phyloP scores from a whole-genome alignment of 2,329 filamentous ascomycete genomes.

The Sordariomycetes sp. region DNA sequence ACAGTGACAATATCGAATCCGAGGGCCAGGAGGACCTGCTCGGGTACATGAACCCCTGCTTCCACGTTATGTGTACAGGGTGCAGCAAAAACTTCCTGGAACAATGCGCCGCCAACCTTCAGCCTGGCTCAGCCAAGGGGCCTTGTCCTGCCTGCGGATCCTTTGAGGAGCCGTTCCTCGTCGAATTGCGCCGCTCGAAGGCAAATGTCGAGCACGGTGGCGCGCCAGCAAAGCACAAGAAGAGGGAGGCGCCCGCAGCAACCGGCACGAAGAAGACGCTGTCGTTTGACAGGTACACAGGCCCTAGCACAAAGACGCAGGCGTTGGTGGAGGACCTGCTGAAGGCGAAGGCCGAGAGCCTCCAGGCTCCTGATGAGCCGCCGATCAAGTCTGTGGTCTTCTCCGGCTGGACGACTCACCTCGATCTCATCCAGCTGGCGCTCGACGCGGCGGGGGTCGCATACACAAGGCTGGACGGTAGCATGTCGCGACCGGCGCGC shows the following conservation, averaged over 20 bases:
- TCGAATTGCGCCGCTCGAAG: constrained; percentile 55
- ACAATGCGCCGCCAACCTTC: constrained; percentile 29
- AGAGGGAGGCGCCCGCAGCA: constrained; percentile 9
- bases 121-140: constrained; percentile 28
- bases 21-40: constrained; percentile 55
- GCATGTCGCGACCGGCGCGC: constrained; percentile 68
- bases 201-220: constrained; percentile 42
- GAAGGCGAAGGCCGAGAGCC: constrained; percentile 51
- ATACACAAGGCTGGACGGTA: constrained; percentile 80
- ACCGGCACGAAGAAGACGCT: constrained; percentile 13
- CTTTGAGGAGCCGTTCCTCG: constrained; percentile 52
- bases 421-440: constrained; percentile 83
- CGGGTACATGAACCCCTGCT: constrained; percentile 77
- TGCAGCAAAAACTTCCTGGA: constrained; percentile 56
- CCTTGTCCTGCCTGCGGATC: constrained; percentile 60
- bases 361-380: constrained; percentile 48
- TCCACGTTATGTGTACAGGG: constrained; percentile 68
- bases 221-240: constrained; percentile 23
- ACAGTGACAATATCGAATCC: constrained; percentile 43
- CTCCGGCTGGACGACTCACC: constrained; percentile 89
- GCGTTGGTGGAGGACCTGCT: constrained; percentile 69
- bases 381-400: constrained; percentile 93
- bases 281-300: constrained; percentile 53
- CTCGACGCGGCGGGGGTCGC: constrained; percentile 55
- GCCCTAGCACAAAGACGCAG: constrained; percentile 85